Base-by-base conservation (phyloP, 345 rosid species). In the Sisymbrium irio region DNA sequence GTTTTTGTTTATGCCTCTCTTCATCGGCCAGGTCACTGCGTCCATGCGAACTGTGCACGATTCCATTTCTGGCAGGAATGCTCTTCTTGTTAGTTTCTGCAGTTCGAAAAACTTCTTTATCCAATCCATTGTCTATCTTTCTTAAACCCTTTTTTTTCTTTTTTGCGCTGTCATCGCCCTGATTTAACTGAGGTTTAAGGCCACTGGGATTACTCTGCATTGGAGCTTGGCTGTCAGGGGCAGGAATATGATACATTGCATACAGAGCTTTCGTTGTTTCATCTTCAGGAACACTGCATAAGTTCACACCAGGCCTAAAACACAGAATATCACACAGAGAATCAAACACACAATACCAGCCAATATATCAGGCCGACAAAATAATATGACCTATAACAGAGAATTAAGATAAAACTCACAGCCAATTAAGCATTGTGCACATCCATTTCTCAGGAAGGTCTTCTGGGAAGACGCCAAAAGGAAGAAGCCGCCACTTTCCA, bases 341-440 rank as follows among this genome's bases (percentile, higher is more conserved):
- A 63, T 36, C 54, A 59, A 50, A 45, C 54, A 59, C 27, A 40
- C 40, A 12, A 19, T 46, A 30, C 37, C 69, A 66, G 33, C 73
- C 40, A 15, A 77, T 63, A 55, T n/a, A 45, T 46, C 75, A 69
- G 3, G 41, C 33, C 20, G 9, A 54, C 15, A 69, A 54, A 17
- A 45, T 44, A 17, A 57, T 19, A 57, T 14, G 18, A 57, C 42
- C 39, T 51, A 53, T 33, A 58, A 41, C 36, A 56, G 13, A 42
- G 18, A 60, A 51, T 7, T 69, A 20, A 64, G 57, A 56, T 59
- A 61, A 72, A 69, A 92, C 99, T 96, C 87, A 96, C 99, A 96
- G 90, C 98, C 99, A 96, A 57, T 85, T 54, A 75, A 90, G 96
- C 98, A 92, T 96, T 83, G 88, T 79, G 80, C 99, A 96, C 66